These are phyloP conservation scores for Lachnellula suecica DNA, from an alignment of 2,329 filamentous ascomycete species.

Conservation along the genomic window DNA sequence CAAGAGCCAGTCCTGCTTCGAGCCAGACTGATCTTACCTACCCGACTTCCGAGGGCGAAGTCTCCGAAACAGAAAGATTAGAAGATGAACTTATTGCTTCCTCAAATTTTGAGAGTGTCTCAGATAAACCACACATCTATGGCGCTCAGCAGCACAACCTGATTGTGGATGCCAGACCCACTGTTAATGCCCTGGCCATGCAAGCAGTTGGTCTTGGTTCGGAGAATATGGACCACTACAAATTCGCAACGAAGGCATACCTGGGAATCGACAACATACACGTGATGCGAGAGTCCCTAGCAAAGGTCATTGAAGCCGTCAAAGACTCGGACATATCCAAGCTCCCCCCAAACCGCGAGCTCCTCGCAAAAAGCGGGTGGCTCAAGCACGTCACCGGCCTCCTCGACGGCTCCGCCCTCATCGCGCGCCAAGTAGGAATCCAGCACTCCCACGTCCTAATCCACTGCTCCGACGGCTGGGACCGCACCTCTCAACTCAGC, in stretches of 20 bases:
- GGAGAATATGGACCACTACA: constrained; percentile 98
- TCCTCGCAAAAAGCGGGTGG: constrained; percentile 84
- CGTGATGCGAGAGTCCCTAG: constrained; percentile 90
- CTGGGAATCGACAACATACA: constrained; percentile 98
- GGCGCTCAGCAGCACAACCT: constrained; percentile 91
- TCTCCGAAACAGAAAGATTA: constrained; percentile 61
- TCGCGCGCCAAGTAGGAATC: constrained; percentile 84
- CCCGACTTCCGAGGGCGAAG: constrained; percentile 42
- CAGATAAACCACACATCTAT: constrained; percentile 69
- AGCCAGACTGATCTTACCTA: constrained; percentile 51
- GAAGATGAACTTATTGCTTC: constrained; percentile 67
- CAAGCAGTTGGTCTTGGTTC: constrained; percentile 90
- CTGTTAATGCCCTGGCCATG: constrained; percentile 92
- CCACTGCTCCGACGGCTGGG: constrained; percentile 98
- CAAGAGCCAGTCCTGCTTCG: constrained; percentile 40
- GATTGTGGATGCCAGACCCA: constrained; percentile 93
- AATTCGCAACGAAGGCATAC: constrained; percentile 86
- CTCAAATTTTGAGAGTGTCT: constrained; percentile 46
- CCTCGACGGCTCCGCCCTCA: constrained; percentile 79
- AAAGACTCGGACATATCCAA: constrained; percentile 90
- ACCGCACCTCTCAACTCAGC: constrained; percentile 92
- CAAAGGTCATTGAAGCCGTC: constrained; percentile 82
- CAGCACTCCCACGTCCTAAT: constrained; percentile 94
- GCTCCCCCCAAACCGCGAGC: constrained; percentile 77
- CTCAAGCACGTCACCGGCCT: constrained; percentile 84